Evolutionary conservation across 2,329 filamentous ascomycete species (phyloP), one percentile per base, ranked within the genome.

Genomic region (Gnomoniopsis smithogilvyi): DNA sequence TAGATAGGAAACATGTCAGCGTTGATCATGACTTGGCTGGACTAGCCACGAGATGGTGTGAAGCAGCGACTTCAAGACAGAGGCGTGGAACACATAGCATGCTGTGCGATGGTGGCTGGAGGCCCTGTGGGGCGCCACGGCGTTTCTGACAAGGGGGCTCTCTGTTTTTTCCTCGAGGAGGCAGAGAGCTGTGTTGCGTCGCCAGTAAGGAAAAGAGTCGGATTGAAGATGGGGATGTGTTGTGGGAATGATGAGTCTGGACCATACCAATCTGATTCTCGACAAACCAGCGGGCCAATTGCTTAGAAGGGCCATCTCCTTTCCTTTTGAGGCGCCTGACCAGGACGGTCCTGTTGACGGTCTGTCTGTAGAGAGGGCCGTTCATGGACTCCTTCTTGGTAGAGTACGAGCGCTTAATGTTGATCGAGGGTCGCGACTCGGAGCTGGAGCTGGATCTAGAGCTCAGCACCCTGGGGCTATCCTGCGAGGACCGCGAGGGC

Each of bases 241-340:
- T 17, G 21, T 24, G 36, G 48, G 36, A 43, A 47, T 24, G 17
- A 19, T 24, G 46, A 21, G 14, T 7, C 17, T 17, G 33, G 56
- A 41, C 75, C 85, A 61, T 86, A 93, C 90, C 89, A 67, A 91
- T 87, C 72, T 94, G 90, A 72, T 94, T 91, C 68, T 90, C 80
- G 65, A 91, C 85, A 70, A 93, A 82, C 85, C 88, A 91, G 68
- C 81, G 79, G 62, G 84, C 82, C 49, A 90, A 73, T 62, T 81
- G 80, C 68, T 82, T 85, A 66, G 83, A 76, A 45, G 85, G 78
- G 57, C 85, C 80, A 65, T 88, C 82, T 54, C 85, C 83, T 72
- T 86, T 86, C 69, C 79, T 78, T 76, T 82, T 87, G 63, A 81
- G 73, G 64, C 83, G 81, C 65, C 82, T 78, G 50, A 84, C 78